Base-by-base conservation (phyloP, 2,329 filamentous ascomycete genomes). In the Domatiomyces catenatus region DNA sequence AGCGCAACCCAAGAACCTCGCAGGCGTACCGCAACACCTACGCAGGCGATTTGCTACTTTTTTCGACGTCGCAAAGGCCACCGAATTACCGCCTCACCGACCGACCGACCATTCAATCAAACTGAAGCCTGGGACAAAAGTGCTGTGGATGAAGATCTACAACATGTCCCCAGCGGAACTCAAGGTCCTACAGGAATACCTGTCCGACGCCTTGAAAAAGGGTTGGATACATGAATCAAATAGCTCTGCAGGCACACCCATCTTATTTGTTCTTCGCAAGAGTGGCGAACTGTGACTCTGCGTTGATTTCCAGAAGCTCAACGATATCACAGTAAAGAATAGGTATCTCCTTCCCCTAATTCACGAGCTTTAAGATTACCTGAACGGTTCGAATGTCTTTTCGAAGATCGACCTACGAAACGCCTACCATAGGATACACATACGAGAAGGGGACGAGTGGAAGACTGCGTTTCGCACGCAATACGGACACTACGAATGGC, bases 301-400 rank as follows among this genome's bases (percentile, higher is more conserved):
- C 55, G 56, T 69, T 5, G 58, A 70, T 50, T 71, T 69, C 54
- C 47, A 58, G 48, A 52, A 32, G 1, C 54, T 69, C 0, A 70
- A 69, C 48, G 50, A 52, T 0, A 52, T 67, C 15, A 68, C 59
- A 2, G 58, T 61, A 22, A 66, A 68, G 55, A 59, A 68, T 51
- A 46, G 57, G 1, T 65, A 65, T 52, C 54, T 57, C 2, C 48
- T 67, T n/a, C 63, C 58, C 0, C 49, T 66, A 1, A 65, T 69
- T 42, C 49, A 48, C 20, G 44, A 52, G 15, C 20, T 28, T 1
- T 20, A 47, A 2, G 22, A 51, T 36, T 8, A 8, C 8, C 22
- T 52, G 18, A 19, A 18, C 7, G 44, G 42, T 6, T 19, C 46
- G 12, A 53, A 55, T 20, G 50, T 44, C 42, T 60, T 53, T 50